phyloP scores from a whole-genome alignment of 2,329 filamentous ascomycete genomes.

The Penicillium sp. region DNA sequence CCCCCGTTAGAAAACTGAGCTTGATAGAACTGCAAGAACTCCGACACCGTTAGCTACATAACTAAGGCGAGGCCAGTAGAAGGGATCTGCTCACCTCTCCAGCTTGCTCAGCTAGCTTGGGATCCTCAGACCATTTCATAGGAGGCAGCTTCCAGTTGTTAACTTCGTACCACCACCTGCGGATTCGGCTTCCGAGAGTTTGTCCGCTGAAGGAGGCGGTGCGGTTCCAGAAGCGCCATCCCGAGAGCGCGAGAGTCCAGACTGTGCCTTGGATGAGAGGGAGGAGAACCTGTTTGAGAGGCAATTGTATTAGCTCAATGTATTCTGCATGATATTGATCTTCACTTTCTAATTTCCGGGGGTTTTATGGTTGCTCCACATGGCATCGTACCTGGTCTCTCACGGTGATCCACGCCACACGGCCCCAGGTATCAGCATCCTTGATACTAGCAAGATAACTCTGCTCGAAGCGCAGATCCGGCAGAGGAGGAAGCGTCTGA shows the following conservation, averaged over 20 bases:
- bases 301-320: background rate
- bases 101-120: constrained; percentile 43
- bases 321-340: background rate
- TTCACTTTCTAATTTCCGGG: background rate
- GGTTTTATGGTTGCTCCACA: background rate
- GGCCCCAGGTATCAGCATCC: constrained; percentile 76
- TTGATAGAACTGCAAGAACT: constrained; percentile 44
- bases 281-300: constrained; percentile 70
- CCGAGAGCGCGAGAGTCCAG: constrained; percentile 83
- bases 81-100: constrained; percentile 47
- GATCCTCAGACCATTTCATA: constrained; percentile 27
- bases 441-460: constrained; percentile 92
- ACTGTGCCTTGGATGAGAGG: constrained; percentile 84
- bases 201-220: constrained; percentile 76
- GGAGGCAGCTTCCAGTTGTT: constrained; percentile 83
- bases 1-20: constrained; percentile 40
- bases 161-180: constrained; percentile 93
- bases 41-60: constrained; percentile 33
- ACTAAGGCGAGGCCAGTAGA: background rate
- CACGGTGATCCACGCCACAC: constrained; percentile 80
- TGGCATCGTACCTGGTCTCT: constrained; percentile 74
- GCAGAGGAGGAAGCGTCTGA: constrained; percentile 68
- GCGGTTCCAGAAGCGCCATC: constrained; percentile 90
- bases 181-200: constrained; percentile 73
- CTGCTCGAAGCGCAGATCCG: constrained; percentile 94